Conservation (phyloP, 140 eudicot species). For the Erigeron philadelphicus region DNA sequence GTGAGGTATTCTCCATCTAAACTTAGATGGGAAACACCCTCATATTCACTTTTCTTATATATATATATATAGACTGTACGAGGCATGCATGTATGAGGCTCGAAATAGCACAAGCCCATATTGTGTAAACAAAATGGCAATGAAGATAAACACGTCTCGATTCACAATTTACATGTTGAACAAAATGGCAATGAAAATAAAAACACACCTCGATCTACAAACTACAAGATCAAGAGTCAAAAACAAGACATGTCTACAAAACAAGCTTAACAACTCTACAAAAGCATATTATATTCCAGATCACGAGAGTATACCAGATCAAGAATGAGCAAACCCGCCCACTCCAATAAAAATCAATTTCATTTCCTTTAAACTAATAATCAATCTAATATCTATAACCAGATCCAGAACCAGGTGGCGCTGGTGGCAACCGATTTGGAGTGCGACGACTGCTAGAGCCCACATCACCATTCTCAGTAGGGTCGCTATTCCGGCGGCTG, state of each 20-base stretch:
- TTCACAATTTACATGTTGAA: slow-evolving; percentile 23
- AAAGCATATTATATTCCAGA: slow-evolving; percentile 19
- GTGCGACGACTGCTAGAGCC: slow-evolving; percentile 79
- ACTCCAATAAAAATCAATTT: slow-evolving; percentile 18
- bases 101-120: no score
- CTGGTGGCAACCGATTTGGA: slow-evolving; percentile 92
- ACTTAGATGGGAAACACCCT: no score
- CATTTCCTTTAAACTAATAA: slow-evolving; percentile 21
- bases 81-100: no score
- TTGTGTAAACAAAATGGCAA: no score
- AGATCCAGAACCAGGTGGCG: slow-evolving; percentile 84
- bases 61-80: no score
- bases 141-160: slow-evolving; percentile 13
- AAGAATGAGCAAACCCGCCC: slow-evolving; percentile 20
- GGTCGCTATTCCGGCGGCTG: slow-evolving; percentile 83
- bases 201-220: slow-evolving; percentile 24
- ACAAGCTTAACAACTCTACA: slow-evolving; percentile 29
- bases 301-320: slow-evolving; percentile 5
- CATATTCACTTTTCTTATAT: no score
- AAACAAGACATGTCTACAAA: slow-evolving; percentile 31
- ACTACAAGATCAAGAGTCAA: slow-evolving; percentile 21
- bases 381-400: slow-evolving; percentile 60
- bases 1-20: no score
- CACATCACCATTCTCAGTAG: slow-evolving; percentile 62
- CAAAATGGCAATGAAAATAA: not conserved